Evolutionary conservation across 1,139 yeast genomes (phyloP).

Genomic region (Pneumocystis carinii): DNA sequence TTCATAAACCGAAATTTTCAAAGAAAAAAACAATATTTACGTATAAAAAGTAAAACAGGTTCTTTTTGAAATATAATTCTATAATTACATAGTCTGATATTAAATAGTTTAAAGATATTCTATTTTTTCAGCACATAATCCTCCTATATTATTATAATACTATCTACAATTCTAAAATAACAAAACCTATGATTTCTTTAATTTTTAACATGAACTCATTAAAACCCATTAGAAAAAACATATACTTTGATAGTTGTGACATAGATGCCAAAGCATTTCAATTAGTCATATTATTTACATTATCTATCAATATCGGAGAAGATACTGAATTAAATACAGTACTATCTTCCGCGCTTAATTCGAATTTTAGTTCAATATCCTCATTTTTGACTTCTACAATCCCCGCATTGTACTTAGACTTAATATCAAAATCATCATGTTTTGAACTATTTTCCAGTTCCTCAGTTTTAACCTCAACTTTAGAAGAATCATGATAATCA

Average conservation of each 20-base stretch:
- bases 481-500: conserved; percentile 7
- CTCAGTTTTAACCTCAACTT: neutral
- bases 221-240: neutral
- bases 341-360: neutral
- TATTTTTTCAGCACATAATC: neutral
- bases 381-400: neutral
- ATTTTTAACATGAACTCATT: neutral
- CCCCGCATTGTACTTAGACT: neutral
- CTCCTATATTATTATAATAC: neutral
- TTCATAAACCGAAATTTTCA: neutral
- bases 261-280: neutral
- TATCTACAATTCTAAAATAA: neutral
- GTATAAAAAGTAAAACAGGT: neutral
- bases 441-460: neutral
- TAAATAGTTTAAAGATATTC: neutral
- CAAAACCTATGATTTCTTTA: neutral
- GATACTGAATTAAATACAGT: neutral
- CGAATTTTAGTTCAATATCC: neutral
- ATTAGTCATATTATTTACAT: neutral
- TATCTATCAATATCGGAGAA: neutral
- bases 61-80: neutral
- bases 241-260: neutral
- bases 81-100: neutral
- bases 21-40: neutral
- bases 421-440: neutral